Percentiles rank a stretch among this genome's conserved stretches.
These are phyloP conservation scores for Monosporozyma siamensis DNA, from an alignment of 805 yeast species.

Conservation along the genomic window DNA sequence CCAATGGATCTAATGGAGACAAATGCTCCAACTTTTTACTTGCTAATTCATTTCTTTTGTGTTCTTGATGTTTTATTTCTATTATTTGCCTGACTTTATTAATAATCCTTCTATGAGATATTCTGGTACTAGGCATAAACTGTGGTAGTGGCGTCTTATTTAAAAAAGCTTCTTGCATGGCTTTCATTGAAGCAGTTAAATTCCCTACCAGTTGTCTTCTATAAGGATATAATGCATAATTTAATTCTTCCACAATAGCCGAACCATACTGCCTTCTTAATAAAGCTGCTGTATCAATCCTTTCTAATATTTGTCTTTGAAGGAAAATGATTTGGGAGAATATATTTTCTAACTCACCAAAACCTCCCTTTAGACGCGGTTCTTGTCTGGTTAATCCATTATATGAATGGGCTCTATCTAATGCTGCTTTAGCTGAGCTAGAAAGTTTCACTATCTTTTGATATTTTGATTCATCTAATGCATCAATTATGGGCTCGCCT, in stretches of 20 bases:
- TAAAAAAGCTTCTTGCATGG: constrained; percentile 36
- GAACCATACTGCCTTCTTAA: constrained; percentile 38
- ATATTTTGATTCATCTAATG: constrained; percentile 27
- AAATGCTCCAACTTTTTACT: neutral
- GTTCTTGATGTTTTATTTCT: constrained; percentile 17
- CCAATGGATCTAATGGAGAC: neutral
- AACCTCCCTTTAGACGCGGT: constrained; percentile 41
- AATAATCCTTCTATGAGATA: constrained; percentile 39
- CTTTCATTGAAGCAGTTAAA: constrained; percentile 32
- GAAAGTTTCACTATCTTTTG: constrained; percentile 28
- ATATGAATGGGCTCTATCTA: constrained; percentile 35
- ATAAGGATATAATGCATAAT: constrained; percentile 33
- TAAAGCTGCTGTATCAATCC: constrained; percentile 38
- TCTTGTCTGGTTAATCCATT: constrained; percentile 37
- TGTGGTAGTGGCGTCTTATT: constrained; percentile 43
- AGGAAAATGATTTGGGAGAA: constrained; percentile 39
- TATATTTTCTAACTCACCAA: constrained; percentile 32
- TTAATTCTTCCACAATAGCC: constrained; percentile 38
- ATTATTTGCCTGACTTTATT: constrained; percentile 35
- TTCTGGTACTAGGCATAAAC: constrained; percentile 40
- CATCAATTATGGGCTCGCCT: constrained; percentile 25
- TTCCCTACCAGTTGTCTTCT: constrained; percentile 39
- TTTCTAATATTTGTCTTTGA: constrained; percentile 38
- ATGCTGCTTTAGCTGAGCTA: constrained; percentile 32
- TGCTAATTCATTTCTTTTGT: neutral